Evolutionary conservation across 768 basidiomycete genomes (phyloP), one percentile per base, ranked within the genome.

Genomic region (Pulveroboletus ravenelii): DNA sequence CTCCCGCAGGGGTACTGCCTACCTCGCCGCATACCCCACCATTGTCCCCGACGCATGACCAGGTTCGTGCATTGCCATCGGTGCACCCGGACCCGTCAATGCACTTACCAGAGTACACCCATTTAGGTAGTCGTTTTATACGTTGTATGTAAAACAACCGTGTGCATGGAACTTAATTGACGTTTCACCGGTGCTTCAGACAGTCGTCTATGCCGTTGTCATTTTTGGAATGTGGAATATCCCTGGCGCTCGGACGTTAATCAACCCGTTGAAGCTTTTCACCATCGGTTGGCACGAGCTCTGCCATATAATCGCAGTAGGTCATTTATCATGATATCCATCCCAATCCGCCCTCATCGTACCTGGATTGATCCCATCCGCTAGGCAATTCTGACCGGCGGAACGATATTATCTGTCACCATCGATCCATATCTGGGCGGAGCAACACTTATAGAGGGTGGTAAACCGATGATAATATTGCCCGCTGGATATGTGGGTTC

Each of bases 201-300:
- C 89, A 44, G 81, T 90, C 47, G 87, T 91, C 45, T 91, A 85
- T 74, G 80, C 86, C 44, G 89, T 93, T 51, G 78, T 92, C 54
- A 88, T 90, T 52, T 89, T 91, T 60, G 90, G 87, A 38, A 77
- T 90, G 56, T 93, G 90, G 90, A 87, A 85, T 68, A 86, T 92
- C 38, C 90, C 90, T 5, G 81, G 85, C 50, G 83, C 82, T 23
- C 77, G 90, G 41, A 80, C 82, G 61, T 62, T 88, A 70, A 91
- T 92, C 61, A 88, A 80, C 62, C 90, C 90, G 9, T 76, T 93
- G 59, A 93, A 93, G 66, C 74, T 93, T 13, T 85, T 93, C 63
- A 87, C 89, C 46, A 91, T 93, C 53, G 90, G 89, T 38, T 89
- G 82, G 79, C 91, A 93, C 61, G 91, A 93, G 63, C 74, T 93